Evolutionary conservation across 108 stramenopile genomes (phyloP).

Genomic region (Skeletonema grethae): DNA sequence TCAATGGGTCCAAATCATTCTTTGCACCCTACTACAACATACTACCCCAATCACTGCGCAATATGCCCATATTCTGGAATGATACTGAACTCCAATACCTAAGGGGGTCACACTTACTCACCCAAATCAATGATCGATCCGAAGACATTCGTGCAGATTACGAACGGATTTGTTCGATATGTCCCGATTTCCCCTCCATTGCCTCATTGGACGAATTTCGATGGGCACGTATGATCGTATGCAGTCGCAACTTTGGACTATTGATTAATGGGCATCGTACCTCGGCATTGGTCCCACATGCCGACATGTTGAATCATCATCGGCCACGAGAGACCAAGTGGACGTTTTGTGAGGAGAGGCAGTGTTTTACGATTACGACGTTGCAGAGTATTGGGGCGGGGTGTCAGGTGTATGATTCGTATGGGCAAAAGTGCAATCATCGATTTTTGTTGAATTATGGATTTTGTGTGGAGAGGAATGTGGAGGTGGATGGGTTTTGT

Average conservation of each 20-base stretch:
- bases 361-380: constrained; percentile 98
- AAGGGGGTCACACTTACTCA: constrained; percentile 84
- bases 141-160: constrained; percentile 95
- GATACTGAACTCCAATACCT: constrained; percentile 82
- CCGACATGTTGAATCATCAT: constrained; percentile 99
- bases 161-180: constrained; percentile 82
- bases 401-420: constrained; percentile 97
- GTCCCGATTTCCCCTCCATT: constrained; percentile 64
- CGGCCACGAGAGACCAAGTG: constrained; percentile 99
- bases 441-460: constrained; percentile 99
- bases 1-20: constrained; percentile 83
- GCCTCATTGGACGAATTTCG: constrained; percentile 93
- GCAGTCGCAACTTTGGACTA: constrained; percentile 97
- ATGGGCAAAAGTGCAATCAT: constrained; percentile 99
- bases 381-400: constrained; percentile 78
- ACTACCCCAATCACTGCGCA: constrained; percentile 82
- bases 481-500: constrained; percentile 96
- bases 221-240: constrained; percentile 99
- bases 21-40: constrained; percentile 98
- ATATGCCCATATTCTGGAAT: constrained; percentile 99
- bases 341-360: constrained; percentile 96
- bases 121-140: constrained; percentile 81
- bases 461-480: constrained; percentile 97
- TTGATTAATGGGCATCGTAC: constrained; percentile 93
- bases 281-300: constrained; percentile 97